Conservation (phyloP, 2,329 filamentous ascomycete species). For the Aspergillus texensis region DNA sequence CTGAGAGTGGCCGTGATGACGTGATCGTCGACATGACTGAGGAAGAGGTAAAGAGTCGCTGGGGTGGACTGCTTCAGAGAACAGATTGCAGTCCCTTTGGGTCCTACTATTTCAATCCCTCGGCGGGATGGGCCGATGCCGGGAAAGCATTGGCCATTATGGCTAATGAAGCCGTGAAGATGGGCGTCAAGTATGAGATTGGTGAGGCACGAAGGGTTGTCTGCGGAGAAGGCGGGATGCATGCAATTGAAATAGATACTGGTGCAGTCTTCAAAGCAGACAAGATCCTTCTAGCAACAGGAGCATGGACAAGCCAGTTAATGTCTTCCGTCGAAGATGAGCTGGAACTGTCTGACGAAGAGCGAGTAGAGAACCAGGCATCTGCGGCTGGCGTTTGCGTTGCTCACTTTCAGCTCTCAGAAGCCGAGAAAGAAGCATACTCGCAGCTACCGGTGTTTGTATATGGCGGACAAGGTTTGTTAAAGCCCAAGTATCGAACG, state of each 20-base stretch:
- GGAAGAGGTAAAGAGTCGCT: conserved; percentile 42
- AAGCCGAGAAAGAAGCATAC: conserved; percentile 53
- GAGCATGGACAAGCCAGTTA: conserved; percentile 59
- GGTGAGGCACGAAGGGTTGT: conserved; percentile 51
- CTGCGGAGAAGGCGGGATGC: conserved; percentile 37
- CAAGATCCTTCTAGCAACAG: conserved; percentile 58
- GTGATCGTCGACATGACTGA: conserved; percentile 48
- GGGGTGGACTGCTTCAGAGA: conserved; percentile 43
- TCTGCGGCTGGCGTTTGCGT: conserved; percentile 64
- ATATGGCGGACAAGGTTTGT: conserved; percentile 45
- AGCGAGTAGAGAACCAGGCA: conserved; percentile 55
- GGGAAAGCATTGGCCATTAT: conserved; percentile 49
- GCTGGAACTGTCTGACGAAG: conserved; percentile 48
- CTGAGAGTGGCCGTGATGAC: conserved; percentile 46
- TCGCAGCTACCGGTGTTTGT: conserved; percentile 58
- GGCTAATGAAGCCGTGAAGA: conserved; percentile 45
- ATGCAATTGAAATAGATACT: conserved; percentile 52
- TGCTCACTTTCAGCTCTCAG: conserved; percentile 58
- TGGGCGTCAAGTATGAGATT: conserved; percentile 50
- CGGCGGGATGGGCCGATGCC: conserved; percentile 59
- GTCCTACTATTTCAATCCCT: conserved; percentile 53
- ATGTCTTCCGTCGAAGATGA: conserved; percentile 54
- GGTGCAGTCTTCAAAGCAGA: conserved; percentile 54
- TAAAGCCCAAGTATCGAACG: neutral
- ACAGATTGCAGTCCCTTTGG: conserved; percentile 42